These are phyloP conservation scores for Aegilops sharonensis DNA, from an alignment of 176 grass and related monocot species.

Conservation along the genomic window DNA sequence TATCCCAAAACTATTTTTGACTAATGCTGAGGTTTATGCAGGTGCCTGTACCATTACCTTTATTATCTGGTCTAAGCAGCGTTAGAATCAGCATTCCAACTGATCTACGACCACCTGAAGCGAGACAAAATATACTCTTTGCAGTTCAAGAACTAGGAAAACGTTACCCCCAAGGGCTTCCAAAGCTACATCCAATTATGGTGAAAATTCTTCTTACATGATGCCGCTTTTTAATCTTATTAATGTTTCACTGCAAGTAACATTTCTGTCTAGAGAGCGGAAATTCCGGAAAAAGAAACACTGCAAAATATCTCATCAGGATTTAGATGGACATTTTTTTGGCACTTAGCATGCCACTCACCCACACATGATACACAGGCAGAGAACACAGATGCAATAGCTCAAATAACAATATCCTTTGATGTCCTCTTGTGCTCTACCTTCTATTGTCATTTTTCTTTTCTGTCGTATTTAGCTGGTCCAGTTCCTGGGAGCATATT, in stretches of 20 bases:
- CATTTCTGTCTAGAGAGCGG: not conserved
- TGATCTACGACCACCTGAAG: slow-evolving; percentile 90
- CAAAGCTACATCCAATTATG: slow-evolving; percentile 88
- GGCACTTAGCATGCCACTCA: not conserved
- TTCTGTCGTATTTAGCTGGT: not conserved
- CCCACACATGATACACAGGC: not conserved
- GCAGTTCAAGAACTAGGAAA: slow-evolving; percentile 92
- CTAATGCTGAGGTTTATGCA: slow-evolving; percentile 38
- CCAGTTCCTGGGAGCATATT: not conserved
- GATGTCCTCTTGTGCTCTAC: slow-evolving; percentile 15
- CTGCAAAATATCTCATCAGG: not conserved
- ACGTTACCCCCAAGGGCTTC: slow-evolving; percentile 88
- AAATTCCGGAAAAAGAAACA: not conserved
- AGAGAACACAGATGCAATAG: not conserved
- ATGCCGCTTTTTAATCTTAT: slow-evolving; percentile 11
- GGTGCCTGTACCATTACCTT: slow-evolving; percentile 92
- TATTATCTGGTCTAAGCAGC: slow-evolving; percentile 85
- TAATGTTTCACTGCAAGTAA: not conserved
- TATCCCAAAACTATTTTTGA: not conserved
- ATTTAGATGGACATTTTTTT: slow-evolving; percentile 10
- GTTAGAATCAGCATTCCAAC: slow-evolving; percentile 93
- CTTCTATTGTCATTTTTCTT: slow-evolving; percentile 4
- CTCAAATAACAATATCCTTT: not conserved
- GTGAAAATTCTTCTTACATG: slow-evolving; percentile 14
- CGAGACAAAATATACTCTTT: slow-evolving; percentile 90